Evolutionary conservation across 768 basidiomycete species (phyloP), one percentile per base, ranked within the genome.

Genomic region (Amanita exitialis): DNA sequence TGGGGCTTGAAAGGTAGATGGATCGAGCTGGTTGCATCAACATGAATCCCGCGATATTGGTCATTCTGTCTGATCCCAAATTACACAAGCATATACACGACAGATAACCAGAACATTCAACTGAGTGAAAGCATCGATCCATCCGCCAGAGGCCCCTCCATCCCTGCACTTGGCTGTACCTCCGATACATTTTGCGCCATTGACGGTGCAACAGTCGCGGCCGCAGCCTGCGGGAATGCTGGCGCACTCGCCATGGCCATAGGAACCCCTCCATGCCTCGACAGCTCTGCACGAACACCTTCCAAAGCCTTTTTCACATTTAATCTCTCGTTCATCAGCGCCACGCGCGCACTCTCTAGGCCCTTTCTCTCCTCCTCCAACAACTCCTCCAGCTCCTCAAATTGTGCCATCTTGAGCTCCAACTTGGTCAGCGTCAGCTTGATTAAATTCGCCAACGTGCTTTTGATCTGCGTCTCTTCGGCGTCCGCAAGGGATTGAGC

Each of bases 351-450:
- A 43, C 82, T 80, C 72, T 99, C 96, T 39, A 99, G 67, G 32
- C 79, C 73, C 54, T 86, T 78, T 51, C 92, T 77, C 66, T 99
- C 96, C 47, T 90, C 85, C 63, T 98, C 96, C 47, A 99, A 71
- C 7, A 92, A 70, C 44, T 88, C 86, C 63, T 99, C 96, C 52
- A 99, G 72, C 64, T 90, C 85, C 63, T 97, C 96, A 60, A 98
- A 97, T 64, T 94, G 90, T 1, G 79, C 69, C 82, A 93, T 89
- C 75, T 99, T 98, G 49, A 95, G 72, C 61, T 97, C 94, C 34
- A 98, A 80, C 66, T 98, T 98, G 44, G 77, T 90, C 59, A 78
- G 74, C 53, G 77, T 90, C 50, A 89, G 74, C 66, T 90, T 86
- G 68, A 99, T 88, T 53, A 99, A 76, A 34, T 82, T 78, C 2